phyloP scores from a whole-genome alignment of 345 rosid species.

The Clarkia xantiana region DNA sequence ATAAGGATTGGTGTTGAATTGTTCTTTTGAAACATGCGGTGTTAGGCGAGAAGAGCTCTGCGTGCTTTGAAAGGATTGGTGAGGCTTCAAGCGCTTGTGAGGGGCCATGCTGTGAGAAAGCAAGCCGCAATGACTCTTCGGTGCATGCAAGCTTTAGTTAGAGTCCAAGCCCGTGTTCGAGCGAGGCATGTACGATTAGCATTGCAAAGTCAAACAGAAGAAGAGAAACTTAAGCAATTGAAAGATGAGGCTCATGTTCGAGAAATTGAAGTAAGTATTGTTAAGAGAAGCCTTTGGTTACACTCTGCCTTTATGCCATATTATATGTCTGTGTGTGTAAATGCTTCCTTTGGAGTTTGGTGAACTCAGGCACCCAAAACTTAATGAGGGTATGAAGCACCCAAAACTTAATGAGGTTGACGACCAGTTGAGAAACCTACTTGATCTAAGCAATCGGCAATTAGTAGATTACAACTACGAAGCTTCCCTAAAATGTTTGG shows the following conservation, averaged over 20 bases:
- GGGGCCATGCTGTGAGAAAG: slow-evolving; percentile 98
- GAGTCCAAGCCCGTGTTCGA: slow-evolving; percentile 98
- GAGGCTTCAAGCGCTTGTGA: slow-evolving; percentile 92
- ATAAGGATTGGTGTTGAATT: too few relatives aligned
- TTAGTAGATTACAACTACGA: too few relatives aligned
- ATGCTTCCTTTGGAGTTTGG: too few relatives aligned
- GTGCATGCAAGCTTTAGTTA: slow-evolving; percentile 99
- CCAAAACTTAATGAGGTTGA: too few relatives aligned
- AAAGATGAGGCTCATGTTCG: slow-evolving; percentile 67
- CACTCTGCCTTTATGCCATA: too few relatives aligned
- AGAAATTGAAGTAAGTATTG: slow-evolving; percentile 64
- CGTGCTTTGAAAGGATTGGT: slow-evolving; percentile 94
- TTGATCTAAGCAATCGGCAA: too few relatives aligned
- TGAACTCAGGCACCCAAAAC: too few relatives aligned
- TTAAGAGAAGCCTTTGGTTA: background rate
- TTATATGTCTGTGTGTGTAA: too few relatives aligned
- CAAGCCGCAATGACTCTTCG: slow-evolving; percentile 99
- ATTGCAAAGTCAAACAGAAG: slow-evolving; percentile 71
- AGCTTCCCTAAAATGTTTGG: too few relatives aligned
- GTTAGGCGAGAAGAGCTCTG: slow-evolving; percentile 90
- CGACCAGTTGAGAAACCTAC: too few relatives aligned
- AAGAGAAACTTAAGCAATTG: slow-evolving; percentile 65
- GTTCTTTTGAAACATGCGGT: too few relatives aligned
- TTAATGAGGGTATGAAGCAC: too few relatives aligned
- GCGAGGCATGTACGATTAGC: slow-evolving; percentile 95